These are phyloP conservation scores for Talaromyces verruculosus DNA, from an alignment of 2,329 filamentous ascomycete genomes.

Conservation along the genomic window DNA sequence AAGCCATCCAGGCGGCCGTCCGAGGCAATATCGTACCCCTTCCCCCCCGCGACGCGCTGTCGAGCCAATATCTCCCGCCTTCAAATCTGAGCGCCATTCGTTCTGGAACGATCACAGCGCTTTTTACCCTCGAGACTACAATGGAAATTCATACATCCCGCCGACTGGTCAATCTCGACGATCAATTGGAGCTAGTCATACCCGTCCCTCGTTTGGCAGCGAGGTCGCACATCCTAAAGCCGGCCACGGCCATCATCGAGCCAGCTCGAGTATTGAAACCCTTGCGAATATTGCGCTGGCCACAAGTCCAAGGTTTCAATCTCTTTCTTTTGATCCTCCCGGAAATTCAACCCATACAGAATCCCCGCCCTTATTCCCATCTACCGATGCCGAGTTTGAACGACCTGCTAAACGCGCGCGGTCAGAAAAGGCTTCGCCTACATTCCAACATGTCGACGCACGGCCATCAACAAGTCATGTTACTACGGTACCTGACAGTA, in stretches of 20 bases:
- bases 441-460: slow-evolving; percentile 31
- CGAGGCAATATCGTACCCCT: slow-evolving; percentile 47
- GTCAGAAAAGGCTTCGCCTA: slow-evolving; percentile 56
- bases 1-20: slow-evolving; percentile 37
- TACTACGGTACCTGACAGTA: slow-evolving; percentile 38
- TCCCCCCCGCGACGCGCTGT: slow-evolving; percentile 49
- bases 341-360: slow-evolving; percentile 29
- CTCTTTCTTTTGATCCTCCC: slow-evolving; percentile 35
- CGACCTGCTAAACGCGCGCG: slow-evolving; percentile 61
- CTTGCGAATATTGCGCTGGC: slow-evolving; percentile 53
- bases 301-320: slow-evolving; percentile 47
- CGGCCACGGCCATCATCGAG: slow-evolving; percentile 43
- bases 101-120: slow-evolving; percentile 33
- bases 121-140: slow-evolving; percentile 29
- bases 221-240: slow-evolving; percentile 24
- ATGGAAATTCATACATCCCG: slow-evolving; percentile 27
- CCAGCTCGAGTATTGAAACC: slow-evolving; percentile 50
- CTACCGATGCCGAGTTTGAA: slow-evolving; percentile 38
- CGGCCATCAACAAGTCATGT: slow-evolving; percentile 34
- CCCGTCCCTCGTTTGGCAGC: slow-evolving; percentile 25
- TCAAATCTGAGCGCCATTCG: slow-evolving; percentile 31
- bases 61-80: slow-evolving; percentile 47
- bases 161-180: slow-evolving; percentile 26
- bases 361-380: slow-evolving; percentile 32
- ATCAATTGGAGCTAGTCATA: slow-evolving; percentile 17